Percentiles rank a stretch among this genome's conserved stretches.
phyloP scores from a whole-genome alignment of 73 alveolate genomes.

The Breviolum minutum region DNA sequence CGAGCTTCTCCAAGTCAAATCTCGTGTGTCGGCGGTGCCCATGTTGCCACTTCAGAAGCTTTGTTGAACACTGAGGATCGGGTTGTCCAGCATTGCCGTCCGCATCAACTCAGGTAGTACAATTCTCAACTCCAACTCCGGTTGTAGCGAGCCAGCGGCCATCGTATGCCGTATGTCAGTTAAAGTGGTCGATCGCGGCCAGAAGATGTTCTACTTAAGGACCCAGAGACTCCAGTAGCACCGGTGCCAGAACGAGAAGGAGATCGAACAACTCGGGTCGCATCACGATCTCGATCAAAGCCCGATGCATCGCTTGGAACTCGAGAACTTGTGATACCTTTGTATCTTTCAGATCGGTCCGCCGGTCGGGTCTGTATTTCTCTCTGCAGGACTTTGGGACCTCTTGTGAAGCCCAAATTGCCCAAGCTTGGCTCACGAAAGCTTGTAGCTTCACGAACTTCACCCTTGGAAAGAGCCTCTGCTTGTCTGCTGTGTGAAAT shows the following conservation, averaged over 20 bases:
- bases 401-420: background rate
- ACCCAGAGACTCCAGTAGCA: conserved; percentile 72
- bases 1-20: no score
- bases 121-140: no score
- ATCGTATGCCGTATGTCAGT: background rate
- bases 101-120: no score
- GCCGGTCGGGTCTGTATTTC: background rate
- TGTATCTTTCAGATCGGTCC: no score
- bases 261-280: conserved; percentile 2
- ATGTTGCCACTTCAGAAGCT: no score
- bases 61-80: no score
- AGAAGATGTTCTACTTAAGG: conserved; percentile 80
- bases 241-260: conserved; percentile 90
- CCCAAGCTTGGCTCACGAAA: background rate
- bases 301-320: conserved; percentile 53
- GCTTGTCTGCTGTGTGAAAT: background rate
- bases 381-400: conserved; percentile 48
- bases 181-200: conserved; percentile 85
- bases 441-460: background rate
- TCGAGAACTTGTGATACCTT: background rate
- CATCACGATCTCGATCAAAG: conserved; percentile 5
- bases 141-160: no score
- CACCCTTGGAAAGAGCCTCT: background rate
- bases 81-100: no score
- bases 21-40: no score